Base-by-base conservation (phyloP, 1,284 basidiomycete species). In the Pseudozyma pruni region DNA sequence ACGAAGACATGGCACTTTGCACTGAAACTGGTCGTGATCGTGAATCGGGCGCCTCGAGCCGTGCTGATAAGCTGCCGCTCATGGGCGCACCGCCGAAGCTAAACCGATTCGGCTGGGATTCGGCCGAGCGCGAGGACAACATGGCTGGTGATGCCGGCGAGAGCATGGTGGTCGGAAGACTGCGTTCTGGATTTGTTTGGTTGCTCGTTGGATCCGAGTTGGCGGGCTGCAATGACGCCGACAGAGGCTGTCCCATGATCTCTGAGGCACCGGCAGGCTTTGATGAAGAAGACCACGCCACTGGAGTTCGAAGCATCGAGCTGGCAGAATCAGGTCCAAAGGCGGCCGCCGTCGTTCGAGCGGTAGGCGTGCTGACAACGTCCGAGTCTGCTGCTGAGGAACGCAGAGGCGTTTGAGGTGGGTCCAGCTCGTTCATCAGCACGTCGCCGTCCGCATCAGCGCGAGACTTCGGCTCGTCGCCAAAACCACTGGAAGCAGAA, bases 391-490 rank as follows among this genome's bases (percentile, higher is more conserved):
- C 51, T 19, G 51, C 52, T 9, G 41, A 39, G n/a, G 55, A 63
- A 8, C 52, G 60, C 43, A 60, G 32, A 11, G 60, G 67, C 40
- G 67, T 70, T 47, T 56, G 51, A 20, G 67, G 60, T n/a, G 60
- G 55, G n/a, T 71, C 68, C 2, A 44, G 33, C 3, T 64, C 49
- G 31, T 27, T 27, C 68, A 71, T 71, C 50, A 45, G 50, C 32
- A 71, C 58, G 27, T 71, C 68, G 11, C 47, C 54, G n/a, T 66
- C 58, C 4, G 20, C 40, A 16, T 56, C 60, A 11, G 8, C 49
- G 49, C 34, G 41, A 33, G 11, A 29, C 17, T 9, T 19, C 49
- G 3, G 38, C 39, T 56, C 27, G 17, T 46, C 32, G 20, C 37
- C 42, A 9, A 22, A 23, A 10, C 31, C 38, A n/a, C 32, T 17